Evolutionary conservation across 2,329 filamentous ascomycete genomes (phyloP), one percentile per base, ranked within the genome.

Genomic region (Epicoccum nigrum): DNA sequence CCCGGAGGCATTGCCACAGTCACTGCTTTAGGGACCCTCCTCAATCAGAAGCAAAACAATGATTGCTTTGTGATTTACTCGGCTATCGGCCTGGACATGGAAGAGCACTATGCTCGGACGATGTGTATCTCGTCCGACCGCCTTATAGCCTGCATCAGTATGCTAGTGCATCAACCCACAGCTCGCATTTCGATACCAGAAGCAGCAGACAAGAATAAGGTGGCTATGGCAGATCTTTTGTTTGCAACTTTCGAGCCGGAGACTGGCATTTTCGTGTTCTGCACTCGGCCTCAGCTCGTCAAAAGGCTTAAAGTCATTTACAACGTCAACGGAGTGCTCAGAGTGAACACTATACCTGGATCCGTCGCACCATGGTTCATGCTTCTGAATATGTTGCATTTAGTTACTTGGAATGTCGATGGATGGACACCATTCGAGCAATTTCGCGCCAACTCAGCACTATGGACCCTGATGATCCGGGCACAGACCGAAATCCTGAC

Each of bases 91-190:
- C n/a, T 55, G 6, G 57, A 59, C 16, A 62, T 64, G 1, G 50
- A 58, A 28, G 43, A 55, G 1, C 54, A 64, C 40, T 64, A 62
- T 19, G 45, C 53, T 1, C 31, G 23, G 2, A 45, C 28, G 4
- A 45, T 54, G 31, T 37, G 47, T 9, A 59, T 63, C 12, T 3
- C 55, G 11, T 13, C 15, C 4, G 41, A 50, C 1, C 52, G 59
- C 1, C 35, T 63, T 1, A 15, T 61, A 5, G 27, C 54, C 9
- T 51, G 32, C 1, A 9, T 23, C 3, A 64, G 62, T 35, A 57
- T 64, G 51, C 50, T 63, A 23, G 58, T 55, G n/a, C 62, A 64
- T 43, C 62, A 62, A 27, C 59, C 54, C 2, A 62, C 59, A 2
- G 17, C 31, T 2, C 25, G 1, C 4, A 59, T 64, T 19, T 55